Evolutionary conservation across 1,139 yeast genomes (phyloP).

Genomic region (Suhomyces yuchorum): DNA sequence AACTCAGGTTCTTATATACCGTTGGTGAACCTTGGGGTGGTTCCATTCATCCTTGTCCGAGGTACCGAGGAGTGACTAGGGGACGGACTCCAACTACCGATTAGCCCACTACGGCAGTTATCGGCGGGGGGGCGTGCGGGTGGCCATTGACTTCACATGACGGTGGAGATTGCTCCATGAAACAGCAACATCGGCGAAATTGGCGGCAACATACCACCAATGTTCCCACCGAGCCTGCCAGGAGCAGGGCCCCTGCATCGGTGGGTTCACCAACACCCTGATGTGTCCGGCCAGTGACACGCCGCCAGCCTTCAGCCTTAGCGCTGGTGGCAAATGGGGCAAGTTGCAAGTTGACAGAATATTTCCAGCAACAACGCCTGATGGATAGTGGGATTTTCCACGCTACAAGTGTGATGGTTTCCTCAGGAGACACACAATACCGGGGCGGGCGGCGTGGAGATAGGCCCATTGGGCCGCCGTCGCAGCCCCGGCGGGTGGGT

Average conservation of each 20-base stretch:
- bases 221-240: not conserved
- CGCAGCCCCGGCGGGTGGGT: not conserved
- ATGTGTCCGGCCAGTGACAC: too few relatives aligned
- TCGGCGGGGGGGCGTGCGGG: slow-evolving; percentile 8
- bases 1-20: not conserved
- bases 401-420: not conserved
- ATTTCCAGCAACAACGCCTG: not conserved
- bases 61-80: slow-evolving; percentile 10
- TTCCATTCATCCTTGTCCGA: slow-evolving; percentile 7
- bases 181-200: not conserved
- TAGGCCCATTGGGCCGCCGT: not conserved
- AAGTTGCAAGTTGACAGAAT: not conserved
- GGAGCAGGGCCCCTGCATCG: not conserved
- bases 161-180: slow-evolving; percentile 1
- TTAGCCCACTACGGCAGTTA: slow-evolving; percentile 1
- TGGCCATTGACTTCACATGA: slow-evolving; percentile 8
- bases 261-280: too few relatives aligned
- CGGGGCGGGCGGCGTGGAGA: not conserved
- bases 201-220: not conserved
- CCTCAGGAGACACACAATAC: not conserved
- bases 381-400: not conserved
- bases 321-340: not conserved
- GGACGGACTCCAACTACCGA: slow-evolving; percentile 6
- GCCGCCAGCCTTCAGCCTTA: too few relatives aligned
- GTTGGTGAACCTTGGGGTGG: not conserved